Evolutionary conservation across 768 basidiomycete genomes (phyloP), one percentile per base, ranked within the genome.

Genomic region (Naganishia randhawae): DNA sequence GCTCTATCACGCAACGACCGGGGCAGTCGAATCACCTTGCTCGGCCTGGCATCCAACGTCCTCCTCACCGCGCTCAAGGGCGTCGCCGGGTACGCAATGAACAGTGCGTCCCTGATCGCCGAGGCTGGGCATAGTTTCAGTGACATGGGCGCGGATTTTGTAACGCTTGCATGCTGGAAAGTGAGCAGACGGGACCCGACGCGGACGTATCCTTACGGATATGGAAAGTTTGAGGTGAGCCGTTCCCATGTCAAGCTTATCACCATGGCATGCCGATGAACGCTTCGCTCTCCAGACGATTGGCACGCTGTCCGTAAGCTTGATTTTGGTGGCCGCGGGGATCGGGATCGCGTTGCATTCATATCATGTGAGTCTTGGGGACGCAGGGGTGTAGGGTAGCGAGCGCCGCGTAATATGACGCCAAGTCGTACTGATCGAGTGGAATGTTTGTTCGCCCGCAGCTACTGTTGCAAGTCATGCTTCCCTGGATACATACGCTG

Each of bases 101-200:
- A 97, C 74, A 92, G 90, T 7, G 92, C 92, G 9, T 87, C 91
- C 0, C 82, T 98, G 50, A 83, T 98, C 17, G 95, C 95, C 3
- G 95, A 97, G 73, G 93, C 94, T 0, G 94, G 90, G 27, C 95
- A 99, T 77, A 74, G 72, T 57, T 65, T 80, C n/a, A 74, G 73
- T 19, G 78, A 80, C 70, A 39, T 51, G 39, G 32, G 37, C 19
- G 62, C 77, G 78, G 96, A 94, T 82, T 88, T 94, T 75, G 91
- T 94, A 65, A 92, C 91, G 4, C 84, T 98, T 11, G 87, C 89
- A 71, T 90, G 88, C 76, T 96, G 91, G 90, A 86, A 86, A 61
- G 82, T 92, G 39, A 92, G 91, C 1, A 85, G 92, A 61, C 85
- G 85, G 75, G 85, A 89, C n/a, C 89, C 93, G 11, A 88, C 89